Evolutionary conservation across 352 stramenopile genomes (phyloP).

Genomic region (Pythium insidiosum): DNA sequence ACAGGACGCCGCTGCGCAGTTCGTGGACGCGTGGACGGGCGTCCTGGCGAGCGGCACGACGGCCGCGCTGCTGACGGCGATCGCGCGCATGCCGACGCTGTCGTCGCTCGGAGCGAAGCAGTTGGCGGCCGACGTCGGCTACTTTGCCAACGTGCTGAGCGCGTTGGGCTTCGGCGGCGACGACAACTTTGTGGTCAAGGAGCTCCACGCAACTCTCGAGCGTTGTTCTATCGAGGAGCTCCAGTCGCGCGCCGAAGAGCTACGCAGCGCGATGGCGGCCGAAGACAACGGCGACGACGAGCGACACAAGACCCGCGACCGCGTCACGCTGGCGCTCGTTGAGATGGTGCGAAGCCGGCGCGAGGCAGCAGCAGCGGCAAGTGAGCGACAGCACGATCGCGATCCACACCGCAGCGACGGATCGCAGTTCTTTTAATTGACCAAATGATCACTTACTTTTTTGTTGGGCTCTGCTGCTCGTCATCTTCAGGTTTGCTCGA

Average conservation of each 20-base stretch:
- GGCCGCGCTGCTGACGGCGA: slow-evolving; percentile 35
- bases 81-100: slow-evolving; percentile 51
- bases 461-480: not conserved
- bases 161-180: slow-evolving; percentile 42
- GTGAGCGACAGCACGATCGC: slow-evolving; percentile 14
- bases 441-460: not conserved
- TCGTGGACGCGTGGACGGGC: slow-evolving; percentile 75
- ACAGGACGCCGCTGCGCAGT: slow-evolving; percentile 23
- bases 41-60: slow-evolving; percentile 56
- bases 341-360: no score
- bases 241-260: slow-evolving; percentile 21
- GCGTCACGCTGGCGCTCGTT: no score
- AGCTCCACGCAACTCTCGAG: no score
- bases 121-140: slow-evolving; percentile 58
- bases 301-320: no score
- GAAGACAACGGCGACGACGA: slow-evolving; percentile 13
- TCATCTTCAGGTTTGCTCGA: slow-evolving; percentile 11
- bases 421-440: slow-evolving; percentile 10
- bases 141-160: slow-evolving; percentile 77
- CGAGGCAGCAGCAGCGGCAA: no score
- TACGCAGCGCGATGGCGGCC: slow-evolving; percentile 18
- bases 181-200: slow-evolving; percentile 20
- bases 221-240: no score
- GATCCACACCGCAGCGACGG: not conserved
- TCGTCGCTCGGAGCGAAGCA: slow-evolving; percentile 51